Base-by-base conservation (phyloP, 139 green algal genomes). In the Chara braunii region DNA sequence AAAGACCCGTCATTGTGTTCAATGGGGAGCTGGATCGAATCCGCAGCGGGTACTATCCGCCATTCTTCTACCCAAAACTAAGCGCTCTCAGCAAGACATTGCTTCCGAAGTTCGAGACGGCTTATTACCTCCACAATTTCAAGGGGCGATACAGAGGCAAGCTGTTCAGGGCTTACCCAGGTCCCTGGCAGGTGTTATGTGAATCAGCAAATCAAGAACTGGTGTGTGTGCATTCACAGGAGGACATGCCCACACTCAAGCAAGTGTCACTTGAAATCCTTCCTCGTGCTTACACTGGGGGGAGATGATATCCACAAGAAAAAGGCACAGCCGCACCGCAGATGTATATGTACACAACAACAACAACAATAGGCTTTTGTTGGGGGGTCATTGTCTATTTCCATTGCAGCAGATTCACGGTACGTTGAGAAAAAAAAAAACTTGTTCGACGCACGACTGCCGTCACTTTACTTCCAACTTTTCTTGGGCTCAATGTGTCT, bases 71-170 rank as follows among this genome's bases (percentile, higher is more conserved):
- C 66, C 85, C 84, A 1, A 89, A 94, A 58, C 75, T 95, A 29
- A 78, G 61, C n/a, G 78, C 79, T 58, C 51, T 89, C 7, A 77
- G 64, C 9, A 77, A 77, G 44, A 80, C 76, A 29, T 83, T 90
- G 33, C 29, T 94, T 2, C 87, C 87, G 0, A 2, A 71, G 0
- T 82, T 86, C 26, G 66, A 81, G 45, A 50, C 71, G 6, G 84
- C 78, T 0, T 94, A 86, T 62, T 94, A 94, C 77, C 84, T 94
- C 7, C 85, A 90, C 75, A 94, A 94, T 69, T 93, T 94, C 78
- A 94, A 94, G 73, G 87, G 87, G 23, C 79, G 50, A 7, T 29
- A 12, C 23, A 58, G 67, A 3, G 67, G 67, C 6, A 75, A 64
- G 2, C 35, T 75, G 7, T 72, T 64, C 44, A 51, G 68, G 3